These are phyloP conservation scores for Tulasnella sp. DNA, from an alignment of 768 basidiomycete genomes.

Conservation along the genomic window DNA sequence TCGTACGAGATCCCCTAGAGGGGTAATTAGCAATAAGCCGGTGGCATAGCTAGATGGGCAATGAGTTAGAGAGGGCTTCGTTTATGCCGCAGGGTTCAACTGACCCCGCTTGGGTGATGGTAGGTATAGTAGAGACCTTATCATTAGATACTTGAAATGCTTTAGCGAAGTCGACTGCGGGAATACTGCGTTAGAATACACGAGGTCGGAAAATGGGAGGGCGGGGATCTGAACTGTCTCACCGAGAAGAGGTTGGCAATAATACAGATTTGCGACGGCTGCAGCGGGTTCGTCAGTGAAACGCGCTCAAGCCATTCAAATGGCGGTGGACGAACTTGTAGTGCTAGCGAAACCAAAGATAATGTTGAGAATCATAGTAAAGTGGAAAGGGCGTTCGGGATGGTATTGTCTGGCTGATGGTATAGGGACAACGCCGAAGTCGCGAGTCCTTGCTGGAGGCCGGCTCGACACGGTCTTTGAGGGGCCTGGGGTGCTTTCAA, in stretches of 20 bases:
- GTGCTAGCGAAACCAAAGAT: conserved; percentile 36
- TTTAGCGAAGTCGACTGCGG: conserved; percentile 32
- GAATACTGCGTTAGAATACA: neutral
- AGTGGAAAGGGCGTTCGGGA: conserved; percentile 28
- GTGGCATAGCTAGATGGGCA: conserved; percentile 53
- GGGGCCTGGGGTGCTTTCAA: neutral
- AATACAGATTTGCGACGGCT: conserved; percentile 32
- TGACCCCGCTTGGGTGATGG: conserved; percentile 35
- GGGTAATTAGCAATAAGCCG: conserved; percentile 70
- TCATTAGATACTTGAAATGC: conserved; percentile 35
- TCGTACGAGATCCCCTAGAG: conserved; percentile 78
- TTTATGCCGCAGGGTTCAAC: neutral
- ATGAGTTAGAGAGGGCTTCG: conserved; percentile 18
- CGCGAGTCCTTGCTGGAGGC: conserved; percentile 24
- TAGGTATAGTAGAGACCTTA: conserved; percentile 35
- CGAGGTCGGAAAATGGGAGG: neutral
- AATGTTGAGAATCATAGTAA: conserved; percentile 31
- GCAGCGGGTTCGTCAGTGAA: neutral
- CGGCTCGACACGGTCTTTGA: neutral
- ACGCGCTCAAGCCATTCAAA: neutral
- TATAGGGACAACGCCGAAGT: conserved; percentile 40
- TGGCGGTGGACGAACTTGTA: conserved; percentile 26
- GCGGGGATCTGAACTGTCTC: neutral
- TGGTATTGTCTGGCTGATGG: conserved; percentile 34
- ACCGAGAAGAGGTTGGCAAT: conserved; percentile 31